Evolutionary conservation across 495 filamentous ascomycete species (phyloP), one percentile per base, ranked within the genome.

Genomic region (Aspergillus sclerotiicarbonarius): DNA sequence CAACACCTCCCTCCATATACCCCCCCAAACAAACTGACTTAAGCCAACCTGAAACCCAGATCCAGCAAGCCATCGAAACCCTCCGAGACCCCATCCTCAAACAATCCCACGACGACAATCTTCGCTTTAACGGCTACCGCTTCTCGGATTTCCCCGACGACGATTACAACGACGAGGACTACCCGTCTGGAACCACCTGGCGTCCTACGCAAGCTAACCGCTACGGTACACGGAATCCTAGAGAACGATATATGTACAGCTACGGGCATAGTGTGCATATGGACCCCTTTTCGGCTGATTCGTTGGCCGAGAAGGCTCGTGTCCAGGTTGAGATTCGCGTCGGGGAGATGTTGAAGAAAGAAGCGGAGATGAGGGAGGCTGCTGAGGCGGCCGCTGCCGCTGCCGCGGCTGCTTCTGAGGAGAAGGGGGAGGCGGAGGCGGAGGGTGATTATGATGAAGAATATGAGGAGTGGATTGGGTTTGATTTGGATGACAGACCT

Each of bases 1-100:
- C 41, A 25, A 6, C 20, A 16, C 35, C 37, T 41, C 56, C 44
- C 29, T n/a, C n/a, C n/a, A n/a, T n/a, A n/a, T n/a, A n/a, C n/a
- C n/a, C n/a, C n/a, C n/a, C n/a, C n/a, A n/a, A n/a, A n/a, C n/a
- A n/a, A n/a, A n/a, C n/a, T n/a, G n/a, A n/a, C n/a, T n/a, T n/a
- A n/a, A n/a, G n/a, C n/a, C n/a, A n/a, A n/a, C n/a, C 44, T 8
- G 56, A n/a, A 18, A 4, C 29, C 30, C 41, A 80, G 77, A 70
- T 77, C 18, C 64, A 65, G 35, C 54, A 76, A 58, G 76, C 75
- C 16, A 58, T 70, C 39, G 74, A 79, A 31, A 59, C 64, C 16
- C 76, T 80, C 43, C 71, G 68, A 9, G 71, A 78, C 56, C 59
- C 63, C 0, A 21, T 29, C 8, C 61, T 61, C 12, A 70, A 76